These are phyloP conservation scores for Lactuca saligna DNA, from an alignment of 129 eudicot species.

Conservation along the genomic window DNA sequence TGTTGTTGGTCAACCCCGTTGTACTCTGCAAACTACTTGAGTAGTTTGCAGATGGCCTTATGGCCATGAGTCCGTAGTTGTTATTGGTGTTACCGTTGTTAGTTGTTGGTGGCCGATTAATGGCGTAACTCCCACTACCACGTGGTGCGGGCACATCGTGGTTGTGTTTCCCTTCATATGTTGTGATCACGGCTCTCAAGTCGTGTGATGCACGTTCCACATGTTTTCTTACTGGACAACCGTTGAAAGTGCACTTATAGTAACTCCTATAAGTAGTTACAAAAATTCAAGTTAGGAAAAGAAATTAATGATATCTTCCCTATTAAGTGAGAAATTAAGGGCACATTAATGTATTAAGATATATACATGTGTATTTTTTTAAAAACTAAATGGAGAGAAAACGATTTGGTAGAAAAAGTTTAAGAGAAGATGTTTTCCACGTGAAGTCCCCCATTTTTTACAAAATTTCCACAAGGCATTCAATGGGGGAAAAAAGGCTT, in stretches of 20 bases:
- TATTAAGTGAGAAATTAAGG: too few species aligned
- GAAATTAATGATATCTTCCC: too few species aligned
- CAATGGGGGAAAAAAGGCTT: neutral
- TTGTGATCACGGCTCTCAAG: conserved; percentile 85
- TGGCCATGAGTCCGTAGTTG: conserved; percentile 42
- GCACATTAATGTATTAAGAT: too few species aligned
- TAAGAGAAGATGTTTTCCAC: too few species aligned
- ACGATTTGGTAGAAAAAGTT: neutral
- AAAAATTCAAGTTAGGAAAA: conserved; percentile 17
- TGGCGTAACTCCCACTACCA: conserved; percentile 67
- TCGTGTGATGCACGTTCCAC: conserved; percentile 95
- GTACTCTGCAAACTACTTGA: conserved; percentile 35
- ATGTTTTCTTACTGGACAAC: conserved; percentile 92
- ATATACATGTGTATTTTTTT: too few species aligned
- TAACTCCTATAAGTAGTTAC: conserved; percentile 62
- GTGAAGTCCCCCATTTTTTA: neutral
- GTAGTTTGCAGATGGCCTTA: conserved; percentile 60
- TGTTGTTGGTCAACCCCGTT: conserved; percentile 35
- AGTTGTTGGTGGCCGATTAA: conserved; percentile 46
- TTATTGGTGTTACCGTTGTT: conserved; percentile 23
- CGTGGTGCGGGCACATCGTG: conserved; percentile 98
- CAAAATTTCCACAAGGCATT: neutral
- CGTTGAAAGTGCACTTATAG: conserved; percentile 84
- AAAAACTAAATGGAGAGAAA: neutral
- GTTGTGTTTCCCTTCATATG: conserved; percentile 98